A percentile compares a stretch with the other conserved stretches of the same genome.
These are phyloP conservation scores for Mallotus repandus DNA, from an alignment of 441 rosid species.

Conservation along the genomic window DNA sequence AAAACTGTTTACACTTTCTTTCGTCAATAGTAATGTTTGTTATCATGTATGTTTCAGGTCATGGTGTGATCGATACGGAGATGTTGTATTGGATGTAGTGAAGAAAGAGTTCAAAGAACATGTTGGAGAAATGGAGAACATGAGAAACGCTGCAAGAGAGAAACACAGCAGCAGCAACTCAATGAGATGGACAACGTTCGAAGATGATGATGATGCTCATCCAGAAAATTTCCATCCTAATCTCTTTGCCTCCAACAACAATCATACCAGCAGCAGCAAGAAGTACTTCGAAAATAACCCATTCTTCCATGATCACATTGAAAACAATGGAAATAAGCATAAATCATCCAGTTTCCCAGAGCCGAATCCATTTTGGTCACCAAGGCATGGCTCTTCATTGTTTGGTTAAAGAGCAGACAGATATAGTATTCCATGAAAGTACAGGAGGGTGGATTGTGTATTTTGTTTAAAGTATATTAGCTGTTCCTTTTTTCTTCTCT, in stretches of 20 bases:
- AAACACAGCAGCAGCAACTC: constrained; percentile 35
- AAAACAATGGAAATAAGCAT: constrained; percentile 17
- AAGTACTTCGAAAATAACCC: constrained; percentile 17
- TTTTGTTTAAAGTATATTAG: not conserved
- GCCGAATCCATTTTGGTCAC: constrained; percentile 52
- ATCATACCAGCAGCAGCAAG: constrained; percentile 5
- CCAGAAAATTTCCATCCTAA: constrained; percentile 55
- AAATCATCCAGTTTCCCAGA: constrained; percentile 25
- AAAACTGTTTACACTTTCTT: not conserved
- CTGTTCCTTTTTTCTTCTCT: not conserved
- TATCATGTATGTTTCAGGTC: constrained; percentile 31
- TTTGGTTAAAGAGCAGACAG: constrained; percentile 1
- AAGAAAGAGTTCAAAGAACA: constrained; percentile 78
- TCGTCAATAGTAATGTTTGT: not conserved
- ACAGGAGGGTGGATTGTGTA: no score
- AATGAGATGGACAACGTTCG: constrained; percentile 52
- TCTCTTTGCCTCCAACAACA: constrained; percentile 35
- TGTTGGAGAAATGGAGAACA: constrained; percentile 64
- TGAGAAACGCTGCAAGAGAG: constrained; percentile 45
- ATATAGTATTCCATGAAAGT: not conserved
- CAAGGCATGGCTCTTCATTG: constrained; percentile 23
- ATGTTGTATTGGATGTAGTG: constrained; percentile 65
- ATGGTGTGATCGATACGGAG: constrained; percentile 70
- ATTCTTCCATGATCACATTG: constrained; percentile 21
- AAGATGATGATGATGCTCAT: constrained; percentile 36